Percentiles rank a stretch among this genome's conserved stretches.
Evolutionary conservation across 148 eudicot genomes (phyloP).

Genomic region (Cornus controversa): DNA sequence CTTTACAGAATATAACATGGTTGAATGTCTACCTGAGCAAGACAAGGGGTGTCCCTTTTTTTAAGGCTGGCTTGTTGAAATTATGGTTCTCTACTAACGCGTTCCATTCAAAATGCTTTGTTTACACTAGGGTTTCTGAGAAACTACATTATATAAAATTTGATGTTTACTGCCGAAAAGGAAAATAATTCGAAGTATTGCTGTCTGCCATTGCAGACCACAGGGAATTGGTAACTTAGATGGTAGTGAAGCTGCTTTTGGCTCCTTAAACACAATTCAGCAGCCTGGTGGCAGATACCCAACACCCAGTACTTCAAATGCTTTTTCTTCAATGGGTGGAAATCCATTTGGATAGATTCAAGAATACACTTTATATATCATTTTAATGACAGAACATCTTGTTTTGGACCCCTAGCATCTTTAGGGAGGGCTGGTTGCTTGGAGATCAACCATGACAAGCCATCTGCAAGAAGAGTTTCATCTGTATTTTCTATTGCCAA

Average conservation of each 20-base stretch:
- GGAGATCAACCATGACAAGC: background rate
- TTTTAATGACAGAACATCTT: background rate
- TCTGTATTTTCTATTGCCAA: background rate
- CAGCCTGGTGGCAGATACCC: slow-evolving; percentile 20
- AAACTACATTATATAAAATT: background rate
- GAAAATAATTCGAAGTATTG: background rate
- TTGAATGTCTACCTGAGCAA: background rate
- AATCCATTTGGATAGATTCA: slow-evolving; percentile 61
- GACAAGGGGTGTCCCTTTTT: background rate
- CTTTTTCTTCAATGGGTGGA: slow-evolving; percentile 40
- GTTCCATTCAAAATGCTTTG: background rate
- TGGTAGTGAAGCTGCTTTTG: slow-evolving; percentile 29
- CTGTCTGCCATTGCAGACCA: slow-evolving; percentile 33
- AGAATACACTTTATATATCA: background rate
- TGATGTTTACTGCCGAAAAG: background rate
- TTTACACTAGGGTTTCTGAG: slow-evolving; percentile 3
- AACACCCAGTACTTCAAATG: slow-evolving; percentile 30
- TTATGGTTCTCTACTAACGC: background rate
- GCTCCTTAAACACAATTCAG: slow-evolving; percentile 35
- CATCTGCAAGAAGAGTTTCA: background rate
- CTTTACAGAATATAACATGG: background rate
- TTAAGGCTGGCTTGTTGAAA: background rate
- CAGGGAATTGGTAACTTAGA: slow-evolving; percentile 30
- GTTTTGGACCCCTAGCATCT: background rate
- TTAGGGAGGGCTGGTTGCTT: background rate